These are phyloP conservation scores for Amniculicola lignicola DNA, from an alignment of 495 filamentous ascomycete species.

Conservation along the genomic window DNA sequence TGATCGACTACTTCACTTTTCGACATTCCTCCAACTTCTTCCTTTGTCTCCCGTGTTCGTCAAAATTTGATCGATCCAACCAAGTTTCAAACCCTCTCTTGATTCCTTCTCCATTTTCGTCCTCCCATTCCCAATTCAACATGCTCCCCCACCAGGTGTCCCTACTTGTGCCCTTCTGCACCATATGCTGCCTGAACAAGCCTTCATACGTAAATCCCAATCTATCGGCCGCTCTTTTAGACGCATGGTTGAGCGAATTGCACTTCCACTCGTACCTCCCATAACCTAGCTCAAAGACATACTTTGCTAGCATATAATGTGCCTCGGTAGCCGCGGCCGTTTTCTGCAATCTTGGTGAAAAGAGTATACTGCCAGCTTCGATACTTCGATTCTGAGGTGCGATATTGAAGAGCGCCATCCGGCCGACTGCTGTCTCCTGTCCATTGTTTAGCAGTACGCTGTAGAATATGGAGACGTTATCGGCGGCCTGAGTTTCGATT, in stretches of 20 bases:
- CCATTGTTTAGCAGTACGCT: constrained; percentile 42
- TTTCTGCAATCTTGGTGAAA: constrained; percentile 46
- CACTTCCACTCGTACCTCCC: constrained; percentile 60
- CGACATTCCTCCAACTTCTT: neutral
- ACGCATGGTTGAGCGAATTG: constrained; percentile 50
- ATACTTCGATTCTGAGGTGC: constrained; percentile 41
- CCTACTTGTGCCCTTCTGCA: constrained; percentile 53
- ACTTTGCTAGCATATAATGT: constrained; percentile 48
- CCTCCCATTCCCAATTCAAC: constrained; percentile 50
- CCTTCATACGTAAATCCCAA: constrained; percentile 56
- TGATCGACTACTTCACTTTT: too few relatives aligned
- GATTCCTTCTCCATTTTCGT: neutral
- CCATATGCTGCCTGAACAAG: constrained; percentile 54
- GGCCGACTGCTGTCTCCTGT: constrained; percentile 41
- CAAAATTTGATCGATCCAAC: too few relatives aligned
- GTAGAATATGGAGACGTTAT: constrained; percentile 44
- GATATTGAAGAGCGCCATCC: constrained; percentile 48
- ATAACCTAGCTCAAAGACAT: constrained; percentile 52
- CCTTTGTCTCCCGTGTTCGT: neutral
- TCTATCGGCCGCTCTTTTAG: constrained; percentile 49
- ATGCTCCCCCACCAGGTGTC: constrained; percentile 58
- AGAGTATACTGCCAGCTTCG: constrained; percentile 54
- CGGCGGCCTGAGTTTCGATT: constrained; percentile 35
- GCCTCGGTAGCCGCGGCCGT: constrained; percentile 53
- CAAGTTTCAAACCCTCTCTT: neutral